Percentiles rank a stretch among this genome's conserved stretches.
phyloP scores from a whole-genome alignment of 305 asterid species.

The Lippia alba region DNA sequence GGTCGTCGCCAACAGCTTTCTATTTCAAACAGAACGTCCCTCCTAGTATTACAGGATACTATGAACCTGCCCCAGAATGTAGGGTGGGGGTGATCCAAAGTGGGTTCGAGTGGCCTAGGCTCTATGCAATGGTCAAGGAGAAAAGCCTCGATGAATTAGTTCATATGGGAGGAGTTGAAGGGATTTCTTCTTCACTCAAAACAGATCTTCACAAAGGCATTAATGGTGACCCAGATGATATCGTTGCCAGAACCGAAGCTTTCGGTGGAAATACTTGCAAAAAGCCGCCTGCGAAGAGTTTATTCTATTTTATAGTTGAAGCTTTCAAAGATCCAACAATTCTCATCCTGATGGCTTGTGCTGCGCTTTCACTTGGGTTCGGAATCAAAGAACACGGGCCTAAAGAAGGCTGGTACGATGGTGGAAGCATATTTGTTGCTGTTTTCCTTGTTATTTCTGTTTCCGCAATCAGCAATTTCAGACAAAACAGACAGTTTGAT shows the following conservation, averaged over 20 bases:
- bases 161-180: constrained; percentile 27
- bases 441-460: constrained; percentile 60
- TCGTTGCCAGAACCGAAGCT: neutral
- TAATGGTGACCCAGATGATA: constrained; percentile 8
- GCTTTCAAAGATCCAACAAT: constrained; percentile 42
- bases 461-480: constrained; percentile 53
- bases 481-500: constrained; percentile 54
- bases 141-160: constrained; percentile 16
- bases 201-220: constrained; percentile 20
- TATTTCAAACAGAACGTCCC: too few species aligned
- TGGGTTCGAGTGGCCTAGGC: neutral
- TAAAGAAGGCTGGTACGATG: constrained; percentile 71
- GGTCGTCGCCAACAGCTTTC: neutral
- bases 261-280: constrained; percentile 44
- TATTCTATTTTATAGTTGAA: constrained; percentile 40
- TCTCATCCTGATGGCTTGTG: constrained; percentile 42
- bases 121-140: constrained; percentile 1
- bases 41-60: neutral
- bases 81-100: neutral
- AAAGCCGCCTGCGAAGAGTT: constrained; percentile 33
- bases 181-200: constrained; percentile 17
- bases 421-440: constrained; percentile 65
- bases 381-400: constrained; percentile 63
- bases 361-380: constrained; percentile 46
- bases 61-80: neutral